phyloP scores from a whole-genome alignment of 192 early-diverging fungal species.

The Linnemannia elongata region DNA sequence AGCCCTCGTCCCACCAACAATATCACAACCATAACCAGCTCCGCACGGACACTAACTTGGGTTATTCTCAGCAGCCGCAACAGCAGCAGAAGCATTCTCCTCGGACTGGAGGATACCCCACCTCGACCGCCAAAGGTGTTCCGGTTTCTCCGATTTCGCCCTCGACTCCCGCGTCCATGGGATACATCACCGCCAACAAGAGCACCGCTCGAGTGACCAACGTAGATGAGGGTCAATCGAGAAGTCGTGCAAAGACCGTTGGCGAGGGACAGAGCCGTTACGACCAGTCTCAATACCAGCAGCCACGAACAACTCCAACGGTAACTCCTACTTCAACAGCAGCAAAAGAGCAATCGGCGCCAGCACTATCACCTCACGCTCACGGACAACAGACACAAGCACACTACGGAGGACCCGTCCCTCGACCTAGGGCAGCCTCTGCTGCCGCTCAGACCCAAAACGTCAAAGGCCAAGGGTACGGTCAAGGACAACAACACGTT shows the following conservation, averaged over 20 bases:
- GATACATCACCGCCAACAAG: neutral
- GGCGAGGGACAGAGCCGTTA: neutral
- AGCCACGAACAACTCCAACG: neutral
- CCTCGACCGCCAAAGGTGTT: neutral
- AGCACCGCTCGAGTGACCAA: neutral
- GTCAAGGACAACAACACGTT: neutral
- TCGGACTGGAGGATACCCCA: neutral
- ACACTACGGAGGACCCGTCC: conserved; percentile 25
- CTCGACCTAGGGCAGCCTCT: conserved; percentile 7
- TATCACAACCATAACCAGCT: neutral
- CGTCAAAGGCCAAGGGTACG: neutral
- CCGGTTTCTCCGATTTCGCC: conserved; percentile 32
- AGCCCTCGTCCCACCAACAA: conserved; percentile 3
- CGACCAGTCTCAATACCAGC: conserved; percentile 30
- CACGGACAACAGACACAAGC: conserved; percentile 21
- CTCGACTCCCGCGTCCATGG: conserved; percentile 9
- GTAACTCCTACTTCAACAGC: neutral
- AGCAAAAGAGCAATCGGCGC: conserved; percentile 12
- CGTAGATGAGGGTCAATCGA: neutral
- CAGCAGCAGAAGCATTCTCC: conserved; percentile 3
- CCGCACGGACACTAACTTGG: neutral
- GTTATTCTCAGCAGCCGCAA: neutral
- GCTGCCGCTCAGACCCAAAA: neutral
- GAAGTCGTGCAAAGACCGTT: neutral
- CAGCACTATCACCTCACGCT: neutral